phyloP scores from a whole-genome alignment of 1,139 yeast genomes.

The Kluyveromyces sp. region DNA sequence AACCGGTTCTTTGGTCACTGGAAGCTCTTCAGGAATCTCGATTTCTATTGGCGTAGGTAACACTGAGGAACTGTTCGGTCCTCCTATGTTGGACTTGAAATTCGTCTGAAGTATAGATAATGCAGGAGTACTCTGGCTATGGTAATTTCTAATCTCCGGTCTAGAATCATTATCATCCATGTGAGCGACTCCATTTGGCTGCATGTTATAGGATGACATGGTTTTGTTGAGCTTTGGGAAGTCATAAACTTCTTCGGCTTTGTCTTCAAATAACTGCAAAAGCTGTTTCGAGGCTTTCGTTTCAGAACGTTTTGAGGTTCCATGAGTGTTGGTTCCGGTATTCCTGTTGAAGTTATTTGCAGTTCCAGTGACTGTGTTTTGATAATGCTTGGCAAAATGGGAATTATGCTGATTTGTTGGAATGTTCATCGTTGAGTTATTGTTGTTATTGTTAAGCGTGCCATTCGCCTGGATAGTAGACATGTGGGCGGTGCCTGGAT shows the following conservation, averaged over 20 bases:
- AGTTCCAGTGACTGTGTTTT: conserved; percentile 6
- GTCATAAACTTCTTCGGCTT: conserved; percentile 20
- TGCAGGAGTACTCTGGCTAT: conserved; percentile 27
- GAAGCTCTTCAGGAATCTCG: conserved; percentile 49
- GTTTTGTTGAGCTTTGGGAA: conserved; percentile 18
- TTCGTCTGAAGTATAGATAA: conserved; percentile 28
- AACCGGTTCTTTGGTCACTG: conserved; percentile 17
- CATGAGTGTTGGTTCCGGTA: conserved; percentile 19
- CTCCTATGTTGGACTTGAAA: conserved; percentile 17
- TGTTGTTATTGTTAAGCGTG: conserved; percentile 4
- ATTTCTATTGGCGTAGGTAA: conserved; percentile 45
- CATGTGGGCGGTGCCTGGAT: conserved; percentile 13
- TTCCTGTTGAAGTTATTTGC: conserved; percentile 22
- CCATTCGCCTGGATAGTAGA: conserved; percentile 20
- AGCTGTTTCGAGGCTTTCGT: conserved; percentile 66
- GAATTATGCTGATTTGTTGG: conserved; percentile 4
- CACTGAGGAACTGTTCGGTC: conserved; percentile 24
- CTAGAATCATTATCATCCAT: conserved; percentile 5
- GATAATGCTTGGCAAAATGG: conserved; percentile 6
- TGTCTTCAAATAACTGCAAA: conserved; percentile 58
- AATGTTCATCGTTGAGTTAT: conserved; percentile 8
- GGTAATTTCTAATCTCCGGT: conserved; percentile 11
- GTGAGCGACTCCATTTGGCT: conserved; percentile 5
- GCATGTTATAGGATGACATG: conserved; percentile 14
- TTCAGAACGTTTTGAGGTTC: conserved; percentile 21